phyloP scores from a whole-genome alignment of 2,329 filamentous ascomycete species.

The Bipolaris victoriae region DNA sequence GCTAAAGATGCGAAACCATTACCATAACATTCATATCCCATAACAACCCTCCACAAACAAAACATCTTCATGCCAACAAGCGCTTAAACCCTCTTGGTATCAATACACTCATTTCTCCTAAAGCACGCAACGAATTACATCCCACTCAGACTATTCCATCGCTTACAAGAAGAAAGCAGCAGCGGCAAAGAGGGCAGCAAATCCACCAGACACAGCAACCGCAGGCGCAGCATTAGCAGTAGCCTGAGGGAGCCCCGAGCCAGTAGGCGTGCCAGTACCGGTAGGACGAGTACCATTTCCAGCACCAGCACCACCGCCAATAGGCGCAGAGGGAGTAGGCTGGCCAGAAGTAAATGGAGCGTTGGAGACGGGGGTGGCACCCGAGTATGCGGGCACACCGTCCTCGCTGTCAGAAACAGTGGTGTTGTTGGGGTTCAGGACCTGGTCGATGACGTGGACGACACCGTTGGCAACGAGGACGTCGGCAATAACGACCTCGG shows the following conservation, averaged over 20 bases:
- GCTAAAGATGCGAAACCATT: too few relatives aligned
- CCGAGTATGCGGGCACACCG: slow-evolving; percentile 59
- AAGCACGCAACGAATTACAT: not conserved
- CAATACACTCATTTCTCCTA: not conserved
- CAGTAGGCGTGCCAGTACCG: not conserved
- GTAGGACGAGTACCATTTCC: too few relatives aligned
- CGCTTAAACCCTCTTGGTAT: not conserved
- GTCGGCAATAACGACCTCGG: slow-evolving; percentile 51
- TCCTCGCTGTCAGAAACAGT: slow-evolving; percentile 51
- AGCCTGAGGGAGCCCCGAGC: slow-evolving; percentile 10
- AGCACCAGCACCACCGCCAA: slow-evolving; percentile 27
- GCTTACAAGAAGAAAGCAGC: slow-evolving; percentile 40
- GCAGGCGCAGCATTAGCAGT: slow-evolving; percentile 15
- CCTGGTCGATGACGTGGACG: slow-evolving; percentile 61
- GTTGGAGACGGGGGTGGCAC: slow-evolving; percentile 55
- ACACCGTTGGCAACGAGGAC: slow-evolving; percentile 55
- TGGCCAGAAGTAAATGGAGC: slow-evolving; percentile 64
- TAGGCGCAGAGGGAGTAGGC: slow-evolving; percentile 38
- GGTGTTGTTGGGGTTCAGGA: slow-evolving; percentile 61
- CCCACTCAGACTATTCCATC: not conserved
- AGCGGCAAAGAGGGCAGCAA: slow-evolving; percentile 55
- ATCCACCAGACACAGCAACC: slow-evolving; percentile 41
- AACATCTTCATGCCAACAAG: too few relatives aligned
- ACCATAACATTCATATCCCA: too few relatives aligned
- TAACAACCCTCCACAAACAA: too few relatives aligned